Conservation (phyloP, 1,284 basidiomycete species). For the Bjerkandera adusta region DNA sequence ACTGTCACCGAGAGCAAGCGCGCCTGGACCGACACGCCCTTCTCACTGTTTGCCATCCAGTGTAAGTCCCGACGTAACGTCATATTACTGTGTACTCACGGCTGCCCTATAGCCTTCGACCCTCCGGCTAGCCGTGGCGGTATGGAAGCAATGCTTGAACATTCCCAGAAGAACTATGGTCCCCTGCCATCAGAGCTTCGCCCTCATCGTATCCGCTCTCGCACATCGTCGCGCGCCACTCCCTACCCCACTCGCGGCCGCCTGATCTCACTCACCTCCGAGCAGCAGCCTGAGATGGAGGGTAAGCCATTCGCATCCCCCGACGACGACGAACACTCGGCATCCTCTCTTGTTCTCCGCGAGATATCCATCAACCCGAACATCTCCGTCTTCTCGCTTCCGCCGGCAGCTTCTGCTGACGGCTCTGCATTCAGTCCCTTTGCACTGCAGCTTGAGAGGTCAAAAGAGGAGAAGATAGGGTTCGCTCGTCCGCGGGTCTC, state of each 20-base stretch:
- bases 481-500: constrained; percentile 50
- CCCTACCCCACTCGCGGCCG: constrained; percentile 61
- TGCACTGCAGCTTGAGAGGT: constrained; percentile 23
- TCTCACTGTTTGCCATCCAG: constrained; percentile 69
- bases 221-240: constrained; percentile 66
- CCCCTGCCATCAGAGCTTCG: constrained; percentile 69
- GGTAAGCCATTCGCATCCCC: constrained; percentile 20
- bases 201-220: constrained; percentile 55
- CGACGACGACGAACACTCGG: constrained; percentile 9
- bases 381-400: constrained; percentile 27
- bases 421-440: constrained; percentile 39
- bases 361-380: constrained; percentile 40
- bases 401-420: constrained; percentile 40
- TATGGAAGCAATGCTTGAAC: constrained; percentile 71
- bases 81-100: background rate
- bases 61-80: constrained; percentile 44
- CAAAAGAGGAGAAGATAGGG: constrained; percentile 21
- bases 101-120: constrained; percentile 53
- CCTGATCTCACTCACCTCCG: constrained; percentile 42
- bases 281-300: constrained; percentile 29
- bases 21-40: constrained; percentile 68
- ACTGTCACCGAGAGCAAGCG: constrained; percentile 66
- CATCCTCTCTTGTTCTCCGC: constrained; percentile 24
- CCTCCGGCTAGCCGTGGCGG: constrained; percentile 61
- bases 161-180: constrained; percentile 67